Base-by-base conservation (phyloP, 2,329 filamentous ascomycete species). In the Pseudocercospora vitis region DNA sequence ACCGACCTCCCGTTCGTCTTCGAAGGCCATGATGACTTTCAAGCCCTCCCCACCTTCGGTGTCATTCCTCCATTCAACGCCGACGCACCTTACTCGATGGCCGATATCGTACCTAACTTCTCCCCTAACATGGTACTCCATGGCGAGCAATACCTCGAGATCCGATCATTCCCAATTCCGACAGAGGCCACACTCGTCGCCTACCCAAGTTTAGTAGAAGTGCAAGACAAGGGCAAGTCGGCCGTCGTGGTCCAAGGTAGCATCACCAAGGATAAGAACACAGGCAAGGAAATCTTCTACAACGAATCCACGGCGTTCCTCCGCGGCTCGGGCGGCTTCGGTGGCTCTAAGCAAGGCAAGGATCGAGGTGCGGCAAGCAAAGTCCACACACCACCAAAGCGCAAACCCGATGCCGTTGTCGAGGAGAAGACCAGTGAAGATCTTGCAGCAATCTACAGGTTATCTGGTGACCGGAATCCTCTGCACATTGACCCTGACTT, bases 41-140 rank as follows among this genome's bases (percentile, higher is more conserved):
- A 96, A 72, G 86, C 89, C 49, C 79, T 97, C 49, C 94, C 94
- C 49, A 95, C 91, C n/a, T 99, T 89, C 68, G 94, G 91, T 71
- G 94, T 97, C 58, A 86, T 99, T 65, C 94, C 94, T n/a, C 88
- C 86, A 66, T 96, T 97, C 77, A 87, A 87, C 75, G 86, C 90
- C 56, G 81, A 88, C 62, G 78, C 85, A 57, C 89, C 92, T 23
- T 97, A 88, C 78, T 84, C 80, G 72, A 81, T 94, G 66, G 83
- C 85, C 68, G 84, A 91, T 53, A 82, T 99, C 57, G 87, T 97
- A 23, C 91, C 91, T 71, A 95, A 97, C 80, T 99, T 96, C 80
- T 90, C 84, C 31, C 92, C 91, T 58, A 96, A 96, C 90, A 96
- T 96, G 91, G 84, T 99, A 47, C 87, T 99, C 19, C 94, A 99